These are phyloP conservation scores for Phylloporus sp. DNA, from an alignment of 768 basidiomycete genomes.

Conservation along the genomic window DNA sequence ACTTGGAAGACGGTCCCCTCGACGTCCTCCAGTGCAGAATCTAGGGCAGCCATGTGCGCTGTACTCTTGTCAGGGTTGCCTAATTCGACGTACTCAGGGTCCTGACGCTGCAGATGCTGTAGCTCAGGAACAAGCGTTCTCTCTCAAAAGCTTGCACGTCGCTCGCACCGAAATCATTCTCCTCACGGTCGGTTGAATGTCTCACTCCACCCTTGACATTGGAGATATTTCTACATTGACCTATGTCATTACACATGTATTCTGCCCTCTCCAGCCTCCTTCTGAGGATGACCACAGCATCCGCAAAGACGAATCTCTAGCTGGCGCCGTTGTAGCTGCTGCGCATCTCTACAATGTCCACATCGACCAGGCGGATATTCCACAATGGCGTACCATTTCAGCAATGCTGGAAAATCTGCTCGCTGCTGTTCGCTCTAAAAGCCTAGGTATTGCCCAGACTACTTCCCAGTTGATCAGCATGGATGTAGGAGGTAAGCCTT, in stretches of 20 bases:
- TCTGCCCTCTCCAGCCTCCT: conserved; percentile 39
- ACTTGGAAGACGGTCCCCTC: too few relatives aligned
- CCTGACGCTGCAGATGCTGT: background rate
- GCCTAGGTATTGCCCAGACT: background rate
- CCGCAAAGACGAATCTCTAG: conserved; percentile 27
- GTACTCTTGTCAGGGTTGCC: background rate
- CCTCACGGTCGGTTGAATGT: background rate
- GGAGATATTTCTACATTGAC: background rate
- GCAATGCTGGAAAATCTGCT: conserved; percentile 23
- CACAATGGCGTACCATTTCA: conserved; percentile 6
- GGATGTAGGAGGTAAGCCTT: conserved; percentile 18
- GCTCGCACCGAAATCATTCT: background rate
- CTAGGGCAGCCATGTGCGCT: too few relatives aligned
- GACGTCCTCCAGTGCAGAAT: too few relatives aligned
- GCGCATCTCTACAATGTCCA: conserved; percentile 5
- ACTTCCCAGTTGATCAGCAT: conserved; percentile 6
- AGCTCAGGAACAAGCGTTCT: background rate
- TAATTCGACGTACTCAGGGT: background rate
- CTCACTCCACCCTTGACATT: background rate
- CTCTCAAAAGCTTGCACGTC: background rate
- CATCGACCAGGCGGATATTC: background rate
- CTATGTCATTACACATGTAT: conserved; percentile 40
- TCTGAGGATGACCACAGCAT: conserved; percentile 29
- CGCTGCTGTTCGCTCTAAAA: background rate
- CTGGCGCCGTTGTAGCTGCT: conserved; percentile 13